phyloP scores from a whole-genome alignment of 164 flowering plant species.

The Stephania yunnanensis region DNA sequence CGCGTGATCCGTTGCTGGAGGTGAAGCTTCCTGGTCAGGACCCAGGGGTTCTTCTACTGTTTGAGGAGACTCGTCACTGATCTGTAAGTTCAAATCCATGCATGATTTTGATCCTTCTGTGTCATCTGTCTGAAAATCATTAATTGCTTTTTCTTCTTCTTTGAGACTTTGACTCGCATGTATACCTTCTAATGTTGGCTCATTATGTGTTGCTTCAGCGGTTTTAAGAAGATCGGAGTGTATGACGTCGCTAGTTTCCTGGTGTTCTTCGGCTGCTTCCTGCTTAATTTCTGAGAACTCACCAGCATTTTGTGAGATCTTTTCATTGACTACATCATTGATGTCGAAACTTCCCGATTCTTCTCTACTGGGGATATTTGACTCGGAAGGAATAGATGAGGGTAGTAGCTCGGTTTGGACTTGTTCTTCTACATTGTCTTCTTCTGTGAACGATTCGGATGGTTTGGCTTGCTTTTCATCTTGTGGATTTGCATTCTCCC shows the following conservation, averaged over 20 bases:
- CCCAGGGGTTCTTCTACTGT: no score
- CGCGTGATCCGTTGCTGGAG: conserved; percentile 1
- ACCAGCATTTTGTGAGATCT: conserved; percentile 3
- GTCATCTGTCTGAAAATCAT: conserved; percentile 7
- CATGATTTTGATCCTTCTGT: conserved; percentile 5
- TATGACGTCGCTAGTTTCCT: not conserved
- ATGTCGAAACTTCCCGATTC: conserved; percentile 2
- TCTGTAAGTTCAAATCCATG: not conserved
- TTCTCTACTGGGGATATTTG: not conserved
- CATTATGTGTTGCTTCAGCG: conserved; percentile 1
- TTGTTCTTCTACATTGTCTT: not conserved
- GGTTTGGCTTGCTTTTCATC: not conserved
- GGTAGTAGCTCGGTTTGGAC: not conserved
- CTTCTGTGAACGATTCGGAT: not conserved
- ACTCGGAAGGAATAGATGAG: not conserved
- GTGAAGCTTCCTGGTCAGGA: conserved; percentile 10
- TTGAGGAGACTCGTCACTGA: no score
- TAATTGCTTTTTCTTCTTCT: conserved; percentile 10
- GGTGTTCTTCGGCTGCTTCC: conserved; percentile 9
- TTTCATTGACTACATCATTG: not conserved
- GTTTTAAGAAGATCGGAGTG: conserved; percentile 6
- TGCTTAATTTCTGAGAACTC: conserved; percentile 5
- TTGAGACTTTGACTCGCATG: not conserved
- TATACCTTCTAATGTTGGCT: conserved; percentile 2
- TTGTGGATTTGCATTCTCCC: not conserved